A percentile compares a stretch with the other conserved stretches of the same genome.
These are phyloP conservation scores for Boletus pseudopeckii DNA, from an alignment of 768 basidiomycete genomes.

Conservation along the genomic window DNA sequence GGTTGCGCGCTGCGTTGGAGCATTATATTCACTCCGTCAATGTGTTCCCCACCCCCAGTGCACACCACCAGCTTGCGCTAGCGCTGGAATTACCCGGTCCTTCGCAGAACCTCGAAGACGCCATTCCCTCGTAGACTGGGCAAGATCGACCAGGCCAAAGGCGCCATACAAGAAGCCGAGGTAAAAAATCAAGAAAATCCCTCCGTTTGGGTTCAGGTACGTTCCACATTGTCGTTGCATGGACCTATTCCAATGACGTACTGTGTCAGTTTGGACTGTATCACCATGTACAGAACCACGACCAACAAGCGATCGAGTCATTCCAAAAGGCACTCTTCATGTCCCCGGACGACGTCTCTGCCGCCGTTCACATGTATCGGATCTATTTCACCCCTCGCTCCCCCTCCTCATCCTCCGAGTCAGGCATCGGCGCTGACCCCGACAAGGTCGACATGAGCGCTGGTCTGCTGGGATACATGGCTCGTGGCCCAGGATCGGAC, in stretches of 20 bases:
- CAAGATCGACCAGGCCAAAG: slow-evolving; percentile 86
- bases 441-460: slow-evolving; percentile 78
- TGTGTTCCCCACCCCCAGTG: slow-evolving; percentile 48
- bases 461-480: slow-evolving; percentile 71
- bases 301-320: slow-evolving; percentile 64
- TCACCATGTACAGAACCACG: slow-evolving; percentile 54
- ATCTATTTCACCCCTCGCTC: slow-evolving; percentile 55
- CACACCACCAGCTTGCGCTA: slow-evolving; percentile 78
- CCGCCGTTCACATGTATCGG: slow-evolving; percentile 73
- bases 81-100: slow-evolving; percentile 64
- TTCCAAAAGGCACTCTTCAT: slow-evolving; percentile 91
- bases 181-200: slow-evolving; percentile 81
- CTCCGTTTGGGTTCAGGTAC: slow-evolving; percentile 92
- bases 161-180: slow-evolving; percentile 94
- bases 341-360: slow-evolving; percentile 71
- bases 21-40: slow-evolving; percentile 50
- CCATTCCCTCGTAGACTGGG: slow-evolving; percentile 71
- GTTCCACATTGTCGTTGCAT: slow-evolving; percentile 13
- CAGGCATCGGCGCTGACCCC: slow-evolving; percentile 22
- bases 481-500: slow-evolving; percentile 83
- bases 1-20: slow-evolving; percentile 54
- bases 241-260: neutral
- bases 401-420: slow-evolving; percentile 11
- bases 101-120: slow-evolving; percentile 61
- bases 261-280: slow-evolving; percentile 68